A percentile compares a stretch with the other conserved stretches of the same genome.
Conservation (phyloP, 1,139 yeast species). For the Hemisphaericaspora xylofermentans region DNA sequence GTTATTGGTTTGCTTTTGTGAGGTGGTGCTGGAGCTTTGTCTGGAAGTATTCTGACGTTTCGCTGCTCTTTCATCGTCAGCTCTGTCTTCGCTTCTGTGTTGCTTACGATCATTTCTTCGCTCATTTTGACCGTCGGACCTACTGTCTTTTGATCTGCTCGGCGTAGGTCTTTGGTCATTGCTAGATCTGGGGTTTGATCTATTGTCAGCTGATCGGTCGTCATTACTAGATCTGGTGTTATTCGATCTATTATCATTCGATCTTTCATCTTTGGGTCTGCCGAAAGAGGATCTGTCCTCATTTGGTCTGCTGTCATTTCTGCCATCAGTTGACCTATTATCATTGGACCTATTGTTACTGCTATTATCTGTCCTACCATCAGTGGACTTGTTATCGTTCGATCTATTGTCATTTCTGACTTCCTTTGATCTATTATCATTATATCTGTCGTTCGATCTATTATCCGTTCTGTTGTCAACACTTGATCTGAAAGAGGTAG, state of each 20-base stretch:
- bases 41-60: neutral
- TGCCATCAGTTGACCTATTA: neutral
- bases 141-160: neutral
- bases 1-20: neutral
- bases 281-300: neutral
- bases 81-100: neutral
- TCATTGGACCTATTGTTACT: neutral
- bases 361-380: neutral
- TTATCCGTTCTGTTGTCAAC: neutral
- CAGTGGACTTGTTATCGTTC: neutral
- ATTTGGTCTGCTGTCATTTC: neutral
- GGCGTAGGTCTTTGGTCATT: neutral
- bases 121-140: neutral
- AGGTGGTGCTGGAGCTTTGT: neutral
- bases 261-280: neutral
- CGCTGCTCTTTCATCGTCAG: neutral
- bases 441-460: neutral
- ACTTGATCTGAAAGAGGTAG: neutral
- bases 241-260: neutral
- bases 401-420: neutral
- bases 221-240: neutral
- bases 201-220: neutral
- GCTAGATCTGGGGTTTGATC: neutral
- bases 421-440: neutral
- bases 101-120: neutral